These are phyloP conservation scores for Colletotrichum tabaci DNA, from an alignment of 2,329 filamentous ascomycete genomes.

Conservation along the genomic window DNA sequence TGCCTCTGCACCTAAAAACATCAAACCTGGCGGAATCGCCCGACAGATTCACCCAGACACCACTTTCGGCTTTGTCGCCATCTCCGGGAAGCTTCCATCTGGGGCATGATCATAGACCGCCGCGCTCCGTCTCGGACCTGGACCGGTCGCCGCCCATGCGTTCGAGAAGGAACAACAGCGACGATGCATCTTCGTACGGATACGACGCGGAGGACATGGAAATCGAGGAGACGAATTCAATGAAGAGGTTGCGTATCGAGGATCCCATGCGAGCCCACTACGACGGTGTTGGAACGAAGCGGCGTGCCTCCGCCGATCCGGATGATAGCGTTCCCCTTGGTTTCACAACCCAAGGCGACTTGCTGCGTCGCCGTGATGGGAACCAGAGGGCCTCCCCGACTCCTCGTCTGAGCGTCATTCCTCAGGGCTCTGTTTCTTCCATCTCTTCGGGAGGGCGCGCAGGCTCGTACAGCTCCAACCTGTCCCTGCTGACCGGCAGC, in stretches of 20 bases:
- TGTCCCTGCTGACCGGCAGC: conserved; percentile 59
- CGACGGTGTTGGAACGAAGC: conserved; percentile 65
- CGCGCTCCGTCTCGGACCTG: conserved; percentile 60
- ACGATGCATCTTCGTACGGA: conserved; percentile 64
- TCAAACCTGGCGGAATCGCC: conserved; percentile 60
- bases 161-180: conserved; percentile 65
- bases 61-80: conserved; percentile 65
- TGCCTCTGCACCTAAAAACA: conserved; percentile 53
- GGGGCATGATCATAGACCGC: conserved; percentile 59
- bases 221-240: conserved; percentile 65
- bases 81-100: conserved; percentile 57
- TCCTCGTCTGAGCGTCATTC: conserved; percentile 63
- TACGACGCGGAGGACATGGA: conserved; percentile 64
- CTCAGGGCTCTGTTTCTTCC: conserved; percentile 62
- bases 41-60: conserved; percentile 60
- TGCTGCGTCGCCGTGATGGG: conserved; percentile 64
- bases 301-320: conserved; percentile 69
- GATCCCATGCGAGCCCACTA: conserved; percentile 56
- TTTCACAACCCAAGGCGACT: conserved; percentile 56
- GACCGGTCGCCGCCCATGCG: conserved; percentile 64
- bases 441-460: conserved; percentile 61
- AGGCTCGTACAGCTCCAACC: conserved; percentile 64
- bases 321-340: conserved; percentile 54
- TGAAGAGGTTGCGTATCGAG: conserved; percentile 67
- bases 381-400: conserved; percentile 67